phyloP scores from a whole-genome alignment of 495 filamentous ascomycete genomes.

The Baudoinia panamericana region DNA sequence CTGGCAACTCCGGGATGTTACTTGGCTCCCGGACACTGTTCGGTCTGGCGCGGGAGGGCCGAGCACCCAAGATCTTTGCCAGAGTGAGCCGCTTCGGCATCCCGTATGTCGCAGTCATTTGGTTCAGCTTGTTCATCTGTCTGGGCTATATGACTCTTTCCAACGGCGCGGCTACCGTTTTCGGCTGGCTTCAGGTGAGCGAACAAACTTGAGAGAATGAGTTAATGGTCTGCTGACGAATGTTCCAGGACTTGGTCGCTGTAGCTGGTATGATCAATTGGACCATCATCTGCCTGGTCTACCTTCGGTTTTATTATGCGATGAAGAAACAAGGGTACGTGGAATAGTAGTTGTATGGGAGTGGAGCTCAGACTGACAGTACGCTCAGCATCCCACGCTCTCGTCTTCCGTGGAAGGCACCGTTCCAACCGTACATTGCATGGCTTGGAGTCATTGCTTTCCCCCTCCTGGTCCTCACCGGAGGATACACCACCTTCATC shows the following conservation, averaged over 20 bases:
- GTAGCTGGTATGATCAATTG: constrained; percentile 43
- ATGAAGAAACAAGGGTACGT: constrained; percentile 41
- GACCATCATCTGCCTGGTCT: constrained; percentile 34
- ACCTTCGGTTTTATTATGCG: constrained; percentile 44
- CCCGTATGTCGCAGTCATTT: constrained; percentile 45
- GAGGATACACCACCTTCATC: constrained; percentile 41
- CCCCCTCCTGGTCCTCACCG: constrained; percentile 39
- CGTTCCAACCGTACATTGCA: constrained; percentile 47
- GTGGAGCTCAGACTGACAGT: too few species aligned
- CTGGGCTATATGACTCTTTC: constrained; percentile 50
- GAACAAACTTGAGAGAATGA: too few species aligned
- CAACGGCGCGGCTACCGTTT: constrained; percentile 33
- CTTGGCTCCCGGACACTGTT: constrained; percentile 69
- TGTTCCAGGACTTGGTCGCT: constrained; percentile 29
- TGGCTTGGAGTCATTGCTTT: constrained; percentile 48
- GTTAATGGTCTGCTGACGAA: too few species aligned
- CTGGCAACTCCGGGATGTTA: constrained; percentile 70
- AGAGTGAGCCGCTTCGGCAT: constrained; percentile 44
- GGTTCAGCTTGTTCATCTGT: constrained; percentile 41
- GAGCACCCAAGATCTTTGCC: constrained; percentile 48
- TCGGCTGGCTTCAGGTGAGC: constrained; percentile 33
- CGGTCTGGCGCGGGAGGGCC: constrained; percentile 49
- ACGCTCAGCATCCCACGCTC: constrained; percentile 39
- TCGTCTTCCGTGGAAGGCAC: constrained; percentile 44
- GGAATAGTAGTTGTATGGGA: too few species aligned